phyloP scores from a whole-genome alignment of 1,284 basidiomycete species.

The Chalciporus piperatoides region DNA sequence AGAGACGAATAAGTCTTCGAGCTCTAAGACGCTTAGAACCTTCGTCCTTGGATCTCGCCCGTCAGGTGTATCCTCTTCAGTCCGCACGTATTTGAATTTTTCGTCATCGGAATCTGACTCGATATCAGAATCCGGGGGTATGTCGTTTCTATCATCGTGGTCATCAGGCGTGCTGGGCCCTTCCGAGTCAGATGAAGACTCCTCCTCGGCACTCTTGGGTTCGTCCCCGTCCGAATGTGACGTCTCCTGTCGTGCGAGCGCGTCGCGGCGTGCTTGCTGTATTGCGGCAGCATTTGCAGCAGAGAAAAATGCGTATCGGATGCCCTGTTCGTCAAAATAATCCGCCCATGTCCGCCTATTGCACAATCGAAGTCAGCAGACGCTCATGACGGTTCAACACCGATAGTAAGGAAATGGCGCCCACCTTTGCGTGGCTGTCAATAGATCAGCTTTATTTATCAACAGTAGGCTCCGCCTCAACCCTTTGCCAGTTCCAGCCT shows the following conservation, averaged over 20 bases:
- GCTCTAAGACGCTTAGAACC: conserved; percentile 84
- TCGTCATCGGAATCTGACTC: conserved; percentile 35
- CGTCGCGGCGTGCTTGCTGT: conserved; percentile 68
- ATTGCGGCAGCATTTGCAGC: conserved; percentile 86
- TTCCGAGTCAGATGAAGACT: conserved; percentile 27
- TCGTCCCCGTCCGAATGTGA: conserved; percentile 1
- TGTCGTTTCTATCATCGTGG: conserved; percentile 27
- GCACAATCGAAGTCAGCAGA: conserved; percentile 11
- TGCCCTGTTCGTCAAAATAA: conserved; percentile 81
- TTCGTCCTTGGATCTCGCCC: conserved; percentile 67
- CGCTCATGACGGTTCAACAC: conserved; percentile 14
- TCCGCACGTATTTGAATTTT: conserved; percentile 42
- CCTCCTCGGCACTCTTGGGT: conserved; percentile 11
- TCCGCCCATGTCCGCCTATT: conserved; percentile 81
- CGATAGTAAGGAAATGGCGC: conserved; percentile 15
- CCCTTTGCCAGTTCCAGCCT: conserved; percentile 71
- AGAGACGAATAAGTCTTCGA: conserved; percentile 82
- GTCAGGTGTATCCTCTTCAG: conserved; percentile 51
- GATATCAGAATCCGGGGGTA: conserved; percentile 25
- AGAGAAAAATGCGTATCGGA: conserved; percentile 95
- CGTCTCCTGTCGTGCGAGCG: conserved; percentile 29
- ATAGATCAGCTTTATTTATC: conserved; percentile 95
- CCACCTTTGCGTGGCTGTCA: conserved; percentile 85
- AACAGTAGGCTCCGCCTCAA: conserved; percentile 74
- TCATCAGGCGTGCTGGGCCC: conserved; percentile 26